Percentiles rank a stretch among this genome's conserved stretches.
These are phyloP conservation scores for California macrophylla DNA, from an alignment of 441 rosid species.

Conservation along the genomic window DNA sequence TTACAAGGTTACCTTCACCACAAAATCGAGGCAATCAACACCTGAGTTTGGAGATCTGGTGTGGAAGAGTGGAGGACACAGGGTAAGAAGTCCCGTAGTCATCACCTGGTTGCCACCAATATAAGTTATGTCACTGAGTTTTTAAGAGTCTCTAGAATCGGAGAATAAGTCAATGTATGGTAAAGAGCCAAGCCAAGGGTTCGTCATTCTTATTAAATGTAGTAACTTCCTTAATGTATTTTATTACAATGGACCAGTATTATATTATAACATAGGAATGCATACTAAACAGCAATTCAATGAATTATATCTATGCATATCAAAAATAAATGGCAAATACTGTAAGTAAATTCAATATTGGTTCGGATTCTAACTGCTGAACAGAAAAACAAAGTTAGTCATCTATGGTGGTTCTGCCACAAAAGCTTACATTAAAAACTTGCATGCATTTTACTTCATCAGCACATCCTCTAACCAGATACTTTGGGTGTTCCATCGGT, in stretches of 20 bases:
- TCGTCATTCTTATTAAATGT: conserved; percentile 14
- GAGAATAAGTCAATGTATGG: conserved; percentile 27
- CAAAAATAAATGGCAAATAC: not conserved
- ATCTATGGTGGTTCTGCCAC: not conserved
- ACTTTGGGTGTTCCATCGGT: too few species aligned
- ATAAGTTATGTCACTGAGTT: conserved; percentile 18
- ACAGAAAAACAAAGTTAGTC: not conserved
- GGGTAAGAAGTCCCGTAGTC: conserved; percentile 69
- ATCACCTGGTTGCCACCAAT: conserved; percentile 54
- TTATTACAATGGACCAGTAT: conserved; percentile 2
- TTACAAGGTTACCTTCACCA: conserved; percentile 51
- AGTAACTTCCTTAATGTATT: conserved; percentile 9
- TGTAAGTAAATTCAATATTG: not conserved
- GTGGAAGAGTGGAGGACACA: conserved; percentile 71
- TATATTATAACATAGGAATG: not conserved
- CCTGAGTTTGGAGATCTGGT: conserved; percentile 74
- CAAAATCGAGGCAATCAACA: conserved; percentile 34
- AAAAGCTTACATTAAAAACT: too few species aligned
- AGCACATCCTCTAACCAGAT: too few species aligned
- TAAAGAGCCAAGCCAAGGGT: conserved; percentile 17
- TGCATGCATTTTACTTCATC: too few species aligned
- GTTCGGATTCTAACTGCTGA: not conserved
- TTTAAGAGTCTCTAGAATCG: conserved; percentile 15
- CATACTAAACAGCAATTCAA: not conserved
- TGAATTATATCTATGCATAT: not conserved